phyloP scores from a whole-genome alignment of 2,329 filamentous ascomycete genomes.

The Colletotrichum limetticola region DNA sequence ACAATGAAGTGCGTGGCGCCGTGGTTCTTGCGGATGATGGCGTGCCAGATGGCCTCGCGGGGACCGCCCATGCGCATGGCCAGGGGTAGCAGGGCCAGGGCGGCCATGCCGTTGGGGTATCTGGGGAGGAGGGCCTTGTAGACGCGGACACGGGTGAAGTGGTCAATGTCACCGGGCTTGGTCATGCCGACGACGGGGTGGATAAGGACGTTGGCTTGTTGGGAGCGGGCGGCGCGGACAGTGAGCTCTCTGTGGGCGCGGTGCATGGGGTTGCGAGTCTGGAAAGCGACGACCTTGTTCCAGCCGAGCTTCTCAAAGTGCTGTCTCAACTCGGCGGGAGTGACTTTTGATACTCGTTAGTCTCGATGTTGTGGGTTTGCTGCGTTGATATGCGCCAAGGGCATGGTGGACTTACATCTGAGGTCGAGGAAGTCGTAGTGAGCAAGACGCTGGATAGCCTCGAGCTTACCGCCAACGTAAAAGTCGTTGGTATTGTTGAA shows the following conservation, averaged over 20 bases:
- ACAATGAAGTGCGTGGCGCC: conserved; percentile 99
- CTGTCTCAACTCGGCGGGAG: conserved; percentile 90
- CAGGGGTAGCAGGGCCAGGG: conserved; percentile 91
- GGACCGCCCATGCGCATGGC: conserved; percentile 99
- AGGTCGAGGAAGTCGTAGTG: conserved; percentile 99
- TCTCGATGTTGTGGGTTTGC: background rate
- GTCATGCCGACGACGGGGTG: conserved; percentile 98
- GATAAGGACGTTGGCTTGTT: conserved; percentile 98
- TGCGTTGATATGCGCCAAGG: background rate
- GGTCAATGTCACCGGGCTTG: conserved; percentile 99
- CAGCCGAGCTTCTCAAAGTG: conserved; percentile 99
- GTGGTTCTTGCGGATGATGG: conserved; percentile 99
- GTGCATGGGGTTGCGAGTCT: conserved; percentile 99
- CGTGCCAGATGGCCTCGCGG: conserved; percentile 99
- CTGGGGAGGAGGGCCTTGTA: conserved; percentile 96
- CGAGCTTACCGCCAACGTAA: conserved; percentile 95
- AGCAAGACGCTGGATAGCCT: conserved; percentile 93
- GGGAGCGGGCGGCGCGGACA: conserved; percentile 92
- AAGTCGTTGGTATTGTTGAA: conserved; percentile 83
- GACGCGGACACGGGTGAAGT: conserved; percentile 98
- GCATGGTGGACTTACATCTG: conserved; percentile 72
- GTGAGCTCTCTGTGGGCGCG: conserved; percentile 97
- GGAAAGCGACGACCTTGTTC: conserved; percentile 97
- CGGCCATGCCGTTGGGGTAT: conserved; percentile 99
- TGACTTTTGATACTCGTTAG: conserved; percentile 66